phyloP scores from a whole-genome alignment of 129 eudicot species.

The Flaveria ramosissima region DNA sequence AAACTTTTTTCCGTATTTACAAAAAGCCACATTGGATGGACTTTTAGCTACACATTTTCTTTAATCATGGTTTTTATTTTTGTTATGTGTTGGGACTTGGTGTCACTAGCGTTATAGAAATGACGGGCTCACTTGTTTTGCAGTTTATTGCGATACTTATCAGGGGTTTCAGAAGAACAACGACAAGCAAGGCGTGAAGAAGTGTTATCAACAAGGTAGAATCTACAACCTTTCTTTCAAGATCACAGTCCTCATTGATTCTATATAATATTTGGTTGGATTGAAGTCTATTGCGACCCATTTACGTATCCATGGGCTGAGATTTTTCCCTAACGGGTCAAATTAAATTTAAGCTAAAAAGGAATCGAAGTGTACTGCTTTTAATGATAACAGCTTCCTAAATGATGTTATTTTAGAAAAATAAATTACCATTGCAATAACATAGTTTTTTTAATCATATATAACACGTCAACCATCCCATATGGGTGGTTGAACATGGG shows the following conservation, averaged over 20 bases:
- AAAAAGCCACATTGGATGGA: background rate
- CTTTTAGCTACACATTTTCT: background rate
- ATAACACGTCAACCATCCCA: too few species aligned
- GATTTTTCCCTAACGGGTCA: background rate
- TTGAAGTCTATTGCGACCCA: background rate
- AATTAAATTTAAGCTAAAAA: background rate
- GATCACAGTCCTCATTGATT: background rate
- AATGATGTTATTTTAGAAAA: too few species aligned
- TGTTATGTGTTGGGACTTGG: background rate
- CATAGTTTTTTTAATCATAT: too few species aligned
- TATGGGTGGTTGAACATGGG: too few species aligned
- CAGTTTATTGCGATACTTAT: constrained; percentile 69
- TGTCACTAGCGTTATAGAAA: background rate
- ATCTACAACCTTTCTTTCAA: background rate
- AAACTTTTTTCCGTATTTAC: too few species aligned
- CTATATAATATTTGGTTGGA: background rate
- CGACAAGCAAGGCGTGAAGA: constrained; percentile 76
- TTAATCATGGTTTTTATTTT: background rate
- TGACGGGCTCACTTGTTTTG: constrained; percentile 17
- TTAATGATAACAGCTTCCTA: background rate
- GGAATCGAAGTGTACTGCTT: background rate
- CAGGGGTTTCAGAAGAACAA: constrained; percentile 73
- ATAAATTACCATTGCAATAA: too few species aligned
- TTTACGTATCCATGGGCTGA: background rate
- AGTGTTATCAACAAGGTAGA: constrained; percentile 76